Evolutionary conservation across 2,329 filamentous ascomycete species (phyloP).

Genomic region (Cladosporium oxysporum): DNA sequence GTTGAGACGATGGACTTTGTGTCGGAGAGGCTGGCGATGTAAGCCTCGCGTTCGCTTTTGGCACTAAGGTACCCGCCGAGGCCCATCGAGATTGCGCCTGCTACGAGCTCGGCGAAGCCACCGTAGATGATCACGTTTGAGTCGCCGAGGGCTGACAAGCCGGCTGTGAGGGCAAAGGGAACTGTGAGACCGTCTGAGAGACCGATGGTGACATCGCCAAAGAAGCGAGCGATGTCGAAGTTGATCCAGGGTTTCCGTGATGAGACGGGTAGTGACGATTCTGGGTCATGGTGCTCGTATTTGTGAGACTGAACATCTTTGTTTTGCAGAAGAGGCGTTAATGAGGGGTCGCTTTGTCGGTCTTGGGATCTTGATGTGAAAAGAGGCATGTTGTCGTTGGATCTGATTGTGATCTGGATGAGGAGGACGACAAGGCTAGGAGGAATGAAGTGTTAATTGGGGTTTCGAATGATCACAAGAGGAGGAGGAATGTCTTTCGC

Average conservation of each 20-base stretch:
- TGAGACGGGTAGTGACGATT: background rate
- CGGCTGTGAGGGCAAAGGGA: slow-evolving; percentile 41
- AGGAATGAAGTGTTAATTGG: background rate
- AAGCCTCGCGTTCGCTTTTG: slow-evolving; percentile 53
- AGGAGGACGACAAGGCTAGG: background rate
- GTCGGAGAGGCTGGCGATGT: slow-evolving; percentile 46
- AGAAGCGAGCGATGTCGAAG: slow-evolving; percentile 17
- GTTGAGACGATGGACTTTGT: slow-evolving; percentile 42
- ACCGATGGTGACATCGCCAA: slow-evolving; percentile 17
- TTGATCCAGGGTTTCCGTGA: slow-evolving; percentile 6
- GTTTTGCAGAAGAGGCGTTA: background rate
- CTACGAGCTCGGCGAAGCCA: slow-evolving; percentile 42
- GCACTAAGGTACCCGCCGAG: slow-evolving; percentile 46
- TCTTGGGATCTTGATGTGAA: slow-evolving; percentile 10
- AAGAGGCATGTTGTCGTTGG: background rate
- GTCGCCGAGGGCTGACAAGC: slow-evolving; percentile 39
- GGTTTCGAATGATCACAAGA: background rate
- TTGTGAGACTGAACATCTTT: background rate
- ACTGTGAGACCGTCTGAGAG: slow-evolving; percentile 41
- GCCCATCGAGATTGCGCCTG: slow-evolving; percentile 44
- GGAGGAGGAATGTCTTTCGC: background rate
- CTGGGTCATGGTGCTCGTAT: slow-evolving; percentile 10
- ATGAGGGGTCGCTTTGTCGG: background rate
- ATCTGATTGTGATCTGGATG: background rate
- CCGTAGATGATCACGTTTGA: slow-evolving; percentile 41